These are phyloP conservation scores for Fusarium begoniae DNA, from an alignment of 2,329 filamentous ascomycete species.

Conservation along the genomic window DNA sequence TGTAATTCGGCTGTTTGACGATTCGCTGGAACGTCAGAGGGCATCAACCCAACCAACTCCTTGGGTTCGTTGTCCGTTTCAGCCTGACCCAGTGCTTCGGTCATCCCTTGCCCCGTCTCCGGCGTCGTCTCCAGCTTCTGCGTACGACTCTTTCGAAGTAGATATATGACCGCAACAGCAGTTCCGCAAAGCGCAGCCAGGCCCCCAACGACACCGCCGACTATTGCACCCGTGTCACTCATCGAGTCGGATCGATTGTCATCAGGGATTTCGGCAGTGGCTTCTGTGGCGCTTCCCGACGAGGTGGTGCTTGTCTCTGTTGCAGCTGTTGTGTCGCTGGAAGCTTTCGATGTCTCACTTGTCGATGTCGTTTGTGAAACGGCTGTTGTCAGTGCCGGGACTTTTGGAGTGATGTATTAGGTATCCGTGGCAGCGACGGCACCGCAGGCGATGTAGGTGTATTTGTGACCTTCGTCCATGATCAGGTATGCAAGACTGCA, in stretches of 20 bases:
- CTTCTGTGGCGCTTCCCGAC: conserved; percentile 2
- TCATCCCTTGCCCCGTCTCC: background rate
- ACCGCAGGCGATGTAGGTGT: conserved; percentile 50
- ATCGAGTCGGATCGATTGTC: background rate
- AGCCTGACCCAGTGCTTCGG: background rate
- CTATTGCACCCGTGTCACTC: conserved; percentile 45
- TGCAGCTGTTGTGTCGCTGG: background rate
- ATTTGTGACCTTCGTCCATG: conserved; percentile 45
- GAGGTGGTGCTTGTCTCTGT: background rate
- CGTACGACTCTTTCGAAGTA: background rate
- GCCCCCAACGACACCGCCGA: conserved; percentile 48
- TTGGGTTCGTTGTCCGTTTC: background rate
- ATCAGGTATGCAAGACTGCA: conserved; percentile 49
- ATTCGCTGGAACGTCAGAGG: background rate
- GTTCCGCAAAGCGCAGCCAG: conserved; percentile 43
- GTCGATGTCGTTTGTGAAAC: conserved; percentile 4
- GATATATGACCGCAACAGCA: background rate
- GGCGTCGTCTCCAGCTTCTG: background rate
- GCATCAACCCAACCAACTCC: background rate
- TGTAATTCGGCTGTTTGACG: background rate
- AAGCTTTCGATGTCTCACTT: background rate
- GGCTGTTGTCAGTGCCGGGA: background rate
- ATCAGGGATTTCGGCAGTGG: background rate
- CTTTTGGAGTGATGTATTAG: conserved; percentile 32
- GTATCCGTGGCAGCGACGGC: conserved; percentile 38